Evolutionary conservation across 495 filamentous ascomycete species (phyloP).

Genomic region (Aspergillus campestris): DNA sequence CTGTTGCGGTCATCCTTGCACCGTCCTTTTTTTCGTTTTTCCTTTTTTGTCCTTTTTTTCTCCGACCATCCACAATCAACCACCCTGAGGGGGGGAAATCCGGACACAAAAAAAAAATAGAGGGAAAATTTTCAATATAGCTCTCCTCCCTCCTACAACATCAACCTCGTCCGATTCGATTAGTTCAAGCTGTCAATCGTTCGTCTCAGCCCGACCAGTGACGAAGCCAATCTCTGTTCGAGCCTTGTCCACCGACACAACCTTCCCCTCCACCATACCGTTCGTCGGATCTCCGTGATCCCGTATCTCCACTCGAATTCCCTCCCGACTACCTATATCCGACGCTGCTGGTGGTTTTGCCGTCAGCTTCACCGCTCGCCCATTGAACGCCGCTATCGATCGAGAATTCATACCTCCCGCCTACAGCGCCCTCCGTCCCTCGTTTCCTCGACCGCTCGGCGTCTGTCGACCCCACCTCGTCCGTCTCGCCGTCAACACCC

Average conservation of each 20-base stretch:
- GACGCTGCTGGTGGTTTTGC: conserved; percentile 3
- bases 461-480: not conserved
- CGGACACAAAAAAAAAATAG: not conserved
- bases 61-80: not conserved
- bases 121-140: no score
- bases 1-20: not conserved
- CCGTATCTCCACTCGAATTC: conserved; percentile 7
- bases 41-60: not conserved
- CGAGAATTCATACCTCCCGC: not conserved
- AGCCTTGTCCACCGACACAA: conserved; percentile 12
- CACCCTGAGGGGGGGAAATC: no score
- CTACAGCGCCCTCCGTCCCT: not conserved
- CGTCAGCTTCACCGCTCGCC: conserved; percentile 3
- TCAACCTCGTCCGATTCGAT: not conserved
- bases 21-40: not conserved
- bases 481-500: conserved; percentile 4
- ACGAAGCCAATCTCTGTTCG: conserved; percentile 7
- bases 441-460: not conserved
- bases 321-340: conserved; percentile 3
- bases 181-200: conserved; percentile 18
- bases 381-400: not conserved
- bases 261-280: conserved; percentile 7
- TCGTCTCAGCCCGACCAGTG: conserved; percentile 13
- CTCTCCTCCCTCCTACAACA: conserved; percentile 5
- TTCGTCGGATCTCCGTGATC: conserved; percentile 4